phyloP scores from a whole-genome alignment of 805 yeast genomes.

The Candida khao-thaluensis region DNA sequence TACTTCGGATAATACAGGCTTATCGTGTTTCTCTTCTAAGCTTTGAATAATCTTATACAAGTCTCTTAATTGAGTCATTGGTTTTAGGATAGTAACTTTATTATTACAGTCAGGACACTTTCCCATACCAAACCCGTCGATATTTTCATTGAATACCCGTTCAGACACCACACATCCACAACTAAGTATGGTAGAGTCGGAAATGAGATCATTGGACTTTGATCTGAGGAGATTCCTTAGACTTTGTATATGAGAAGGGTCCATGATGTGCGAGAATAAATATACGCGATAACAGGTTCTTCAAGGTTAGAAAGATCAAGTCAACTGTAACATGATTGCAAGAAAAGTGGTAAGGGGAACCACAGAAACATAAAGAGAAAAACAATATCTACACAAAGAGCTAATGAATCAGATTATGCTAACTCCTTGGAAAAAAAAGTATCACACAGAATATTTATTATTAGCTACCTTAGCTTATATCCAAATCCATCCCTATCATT shows the following conservation, averaged over 20 bases:
- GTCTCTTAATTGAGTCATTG: conserved; percentile 34
- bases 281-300: no score
- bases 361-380: no score
- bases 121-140: conserved; percentile 9
- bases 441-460: no score
- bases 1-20: neutral
- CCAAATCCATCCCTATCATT: no score
- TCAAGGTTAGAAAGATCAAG: no score
- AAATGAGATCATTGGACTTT: conserved; percentile 16
- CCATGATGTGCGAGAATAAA: conserved; percentile 4
- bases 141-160: conserved; percentile 18
- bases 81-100: conserved; percentile 21
- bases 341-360: no score
- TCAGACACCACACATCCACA: conserved; percentile 45
- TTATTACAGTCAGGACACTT: conserved; percentile 27
- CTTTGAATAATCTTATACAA: conserved; percentile 24
- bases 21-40: neutral
- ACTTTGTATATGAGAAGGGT: conserved; percentile 5
- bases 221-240: conserved; percentile 1
- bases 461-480: no score
- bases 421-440: no score
- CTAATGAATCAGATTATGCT: no score
- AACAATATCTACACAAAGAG: no score
- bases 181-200: conserved; percentile 36
- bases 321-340: no score